These are phyloP conservation scores for Cochlearia excelsa DNA, from an alignment of 345 rosid species.

Conservation along the genomic window DNA sequence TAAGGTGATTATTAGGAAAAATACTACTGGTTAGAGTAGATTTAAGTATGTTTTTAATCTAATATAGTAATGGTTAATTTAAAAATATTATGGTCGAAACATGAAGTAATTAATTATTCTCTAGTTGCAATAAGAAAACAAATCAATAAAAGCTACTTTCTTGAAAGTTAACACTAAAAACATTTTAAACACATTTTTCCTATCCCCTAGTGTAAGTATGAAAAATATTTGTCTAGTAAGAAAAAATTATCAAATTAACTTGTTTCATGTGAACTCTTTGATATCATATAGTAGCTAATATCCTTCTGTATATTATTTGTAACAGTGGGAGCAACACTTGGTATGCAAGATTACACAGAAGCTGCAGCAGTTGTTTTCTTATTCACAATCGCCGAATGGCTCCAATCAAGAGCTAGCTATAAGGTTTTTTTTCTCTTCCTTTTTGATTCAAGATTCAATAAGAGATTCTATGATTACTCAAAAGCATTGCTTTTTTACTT, in stretches of 20 bases:
- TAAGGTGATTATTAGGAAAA: not conserved
- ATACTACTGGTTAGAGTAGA: not conserved
- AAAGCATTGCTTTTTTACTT: not conserved
- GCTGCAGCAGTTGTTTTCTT: conserved; percentile 87
- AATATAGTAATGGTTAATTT: conserved; percentile 11
- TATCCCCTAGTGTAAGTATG: too few relatives aligned
- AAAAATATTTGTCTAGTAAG: too few relatives aligned
- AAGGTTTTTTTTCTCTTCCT: conserved; percentile 47
- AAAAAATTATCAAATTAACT: not conserved
- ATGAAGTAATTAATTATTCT: not conserved
- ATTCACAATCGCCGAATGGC: conserved; percentile 85
- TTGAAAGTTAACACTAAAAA: not conserved
- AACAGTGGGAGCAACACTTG: conserved; percentile 81
- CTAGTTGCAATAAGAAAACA: not conserved
- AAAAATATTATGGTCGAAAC: conserved; percentile 9
- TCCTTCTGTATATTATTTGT: not conserved
- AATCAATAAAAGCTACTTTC: conserved; percentile 1
- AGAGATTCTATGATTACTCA: not conserved
- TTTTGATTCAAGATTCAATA: not conserved
- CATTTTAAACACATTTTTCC: not conserved
- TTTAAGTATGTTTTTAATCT: not conserved
- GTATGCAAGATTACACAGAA: conserved; percentile 70
- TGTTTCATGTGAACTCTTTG: conserved; percentile 4
- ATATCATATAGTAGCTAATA: not conserved
- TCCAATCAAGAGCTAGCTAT: conserved; percentile 81